Conservation (phyloP, 345 rosid genomes). For the Melaleuca alternifolia region DNA sequence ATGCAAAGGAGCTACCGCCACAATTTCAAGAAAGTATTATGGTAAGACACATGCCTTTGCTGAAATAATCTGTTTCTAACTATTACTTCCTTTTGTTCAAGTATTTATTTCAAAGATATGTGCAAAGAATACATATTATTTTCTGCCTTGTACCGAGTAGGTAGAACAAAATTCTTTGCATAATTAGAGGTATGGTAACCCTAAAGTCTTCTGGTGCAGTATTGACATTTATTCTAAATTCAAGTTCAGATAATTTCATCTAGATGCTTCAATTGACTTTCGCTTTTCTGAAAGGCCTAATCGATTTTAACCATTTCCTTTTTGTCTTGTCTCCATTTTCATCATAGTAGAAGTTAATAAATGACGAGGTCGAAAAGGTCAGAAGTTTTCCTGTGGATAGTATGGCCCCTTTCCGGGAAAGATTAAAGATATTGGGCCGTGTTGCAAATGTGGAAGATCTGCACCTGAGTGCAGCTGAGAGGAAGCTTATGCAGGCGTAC, state of each 20-base stretch:
- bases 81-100: neutral
- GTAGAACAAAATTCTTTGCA: neutral
- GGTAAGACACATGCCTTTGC: constrained; percentile 14
- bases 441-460: constrained; percentile 90
- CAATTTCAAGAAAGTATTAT: constrained; percentile 36
- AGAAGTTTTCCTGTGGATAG: constrained; percentile 81
- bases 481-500: constrained; percentile 91
- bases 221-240: neutral
- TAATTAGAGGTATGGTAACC: neutral
- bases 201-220: neutral
- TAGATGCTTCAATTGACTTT: neutral
- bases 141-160: neutral
- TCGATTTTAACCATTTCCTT: neutral
- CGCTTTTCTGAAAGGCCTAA: neutral
- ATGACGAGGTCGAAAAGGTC: constrained; percentile 89
- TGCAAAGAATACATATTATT: neutral
- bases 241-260: neutral
- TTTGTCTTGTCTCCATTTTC: neutral
- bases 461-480: constrained; percentile 79
- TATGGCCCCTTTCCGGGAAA: constrained; percentile 64
- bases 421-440: constrained; percentile 92
- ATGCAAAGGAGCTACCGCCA: constrained; percentile 27
- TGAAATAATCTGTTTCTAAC: neutral
- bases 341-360: constrained; percentile 51
- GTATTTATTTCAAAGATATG: neutral